Base-by-base conservation (phyloP, 768 basidiomycete genomes). In the Kwoniella shandongensis region DNA sequence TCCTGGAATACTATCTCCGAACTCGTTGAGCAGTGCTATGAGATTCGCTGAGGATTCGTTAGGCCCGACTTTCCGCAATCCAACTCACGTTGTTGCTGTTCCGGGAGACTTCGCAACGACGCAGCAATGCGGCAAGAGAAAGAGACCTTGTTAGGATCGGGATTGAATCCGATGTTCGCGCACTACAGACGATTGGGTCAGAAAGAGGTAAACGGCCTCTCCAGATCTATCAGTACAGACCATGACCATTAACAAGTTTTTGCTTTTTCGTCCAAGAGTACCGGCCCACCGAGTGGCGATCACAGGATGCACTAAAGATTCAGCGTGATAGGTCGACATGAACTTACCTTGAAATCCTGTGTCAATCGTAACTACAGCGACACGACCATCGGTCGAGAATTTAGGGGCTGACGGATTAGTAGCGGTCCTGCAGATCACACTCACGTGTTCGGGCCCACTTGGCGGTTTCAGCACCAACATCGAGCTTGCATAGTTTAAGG, bases 281-380 rank as follows among this genome's bases (percentile, higher is more conserved):
- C 79, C 78, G 0, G 79, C 76, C 81, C 81, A 82, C 30, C 80
- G 70, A 0, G 80, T 82, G 6, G 80, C 81, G 23, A 82, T 79
- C 4, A 82, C 78, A 40, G 81, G 77, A 41, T 78, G 77, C 0
- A 82, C 78, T 75, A 44, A 1, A 10, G 13, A 4, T 47, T 54
- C 17, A 57, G 25, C 2, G 29, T 12, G 44, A 36, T 15, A 10
- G 13, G 13, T 15, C 3, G 17, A 1, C 3, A 18, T 15, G 36
- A 18, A 41, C 64, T 44, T 51, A 78, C 76, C 60, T 63, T 82
- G 81, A 36, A 77, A 81, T 2, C 72, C 78, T n/a, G 78, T 78
- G 10, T 75, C 66, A 3, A 82, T 76, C 2, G 77, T 68, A 8
- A 81, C 58, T 12, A 82, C 74, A 11, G 81, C 81, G 15, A 81